A percentile compares a stretch with the other conserved stretches of the same genome.
Evolutionary conservation across 2,329 filamentous ascomycete species (phyloP).

Genomic region (Cytospora paraplurivora): DNA sequence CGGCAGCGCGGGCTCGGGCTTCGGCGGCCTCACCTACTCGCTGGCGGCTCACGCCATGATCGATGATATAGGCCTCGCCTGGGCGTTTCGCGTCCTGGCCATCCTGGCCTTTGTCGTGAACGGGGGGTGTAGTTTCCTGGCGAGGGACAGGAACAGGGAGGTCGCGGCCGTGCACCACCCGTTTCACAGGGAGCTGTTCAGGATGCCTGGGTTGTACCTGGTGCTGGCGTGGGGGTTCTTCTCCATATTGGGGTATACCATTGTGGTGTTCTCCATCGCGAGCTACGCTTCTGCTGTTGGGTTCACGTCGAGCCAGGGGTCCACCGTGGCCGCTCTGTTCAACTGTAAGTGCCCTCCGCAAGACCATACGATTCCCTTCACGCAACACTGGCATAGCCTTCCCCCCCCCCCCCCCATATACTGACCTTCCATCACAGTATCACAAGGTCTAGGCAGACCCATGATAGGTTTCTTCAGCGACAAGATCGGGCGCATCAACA

Average conservation of each 20-base stretch:
- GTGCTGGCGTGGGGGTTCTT: constrained; percentile 70
- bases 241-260: constrained; percentile 72
- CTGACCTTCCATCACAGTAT: constrained; percentile 41
- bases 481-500: constrained; percentile 70
- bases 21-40: constrained; percentile 73
- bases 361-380: background rate
- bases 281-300: constrained; percentile 73
- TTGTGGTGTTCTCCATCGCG: constrained; percentile 75
- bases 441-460: constrained; percentile 68
- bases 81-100: constrained; percentile 68
- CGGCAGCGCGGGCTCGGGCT: constrained; percentile 67
- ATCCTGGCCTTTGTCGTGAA: constrained; percentile 68
- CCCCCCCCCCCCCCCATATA: background rate
- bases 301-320: constrained; percentile 66
- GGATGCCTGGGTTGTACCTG: constrained; percentile 62
- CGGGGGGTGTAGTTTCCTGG: constrained; percentile 60
- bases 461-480: constrained; percentile 74
- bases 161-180: constrained; percentile 67
- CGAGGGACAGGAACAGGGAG: constrained; percentile 71
- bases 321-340: constrained; percentile 71
- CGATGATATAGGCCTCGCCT: constrained; percentile 60
- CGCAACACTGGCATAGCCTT: background rate
- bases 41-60: constrained; percentile 71
- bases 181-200: constrained; percentile 67
- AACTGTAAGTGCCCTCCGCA: constrained; percentile 52